A percentile compares a stretch with the other conserved stretches of the same genome.
phyloP scores from a whole-genome alignment of 192 early-diverging fungal species.

The Backusella tarrabulga region DNA sequence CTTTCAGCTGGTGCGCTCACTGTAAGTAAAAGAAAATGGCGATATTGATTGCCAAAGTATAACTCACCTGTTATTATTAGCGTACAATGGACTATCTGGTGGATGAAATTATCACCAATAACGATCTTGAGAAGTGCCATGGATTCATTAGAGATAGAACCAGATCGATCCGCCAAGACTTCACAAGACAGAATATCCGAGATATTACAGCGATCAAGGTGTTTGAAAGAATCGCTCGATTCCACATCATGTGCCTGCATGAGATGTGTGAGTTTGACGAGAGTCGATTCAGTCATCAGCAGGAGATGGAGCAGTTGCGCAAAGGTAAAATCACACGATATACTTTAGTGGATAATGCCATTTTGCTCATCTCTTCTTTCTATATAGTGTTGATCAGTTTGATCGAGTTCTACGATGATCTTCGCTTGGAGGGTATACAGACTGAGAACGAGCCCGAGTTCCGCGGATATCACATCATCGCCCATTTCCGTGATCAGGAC shows the following conservation, averaged over 20 bases:
- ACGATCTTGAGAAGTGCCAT: constrained; percentile 67
- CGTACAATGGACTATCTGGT: constrained; percentile 69
- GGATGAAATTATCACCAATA: constrained; percentile 52
- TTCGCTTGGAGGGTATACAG: constrained; percentile 44
- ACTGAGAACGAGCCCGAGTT: constrained; percentile 89
- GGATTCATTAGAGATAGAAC: constrained; percentile 85
- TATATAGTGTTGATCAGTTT: constrained; percentile 71
- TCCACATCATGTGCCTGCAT: constrained; percentile 80
- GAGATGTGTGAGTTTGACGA: constrained; percentile 64
- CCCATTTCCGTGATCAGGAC: constrained; percentile 72
- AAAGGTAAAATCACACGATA: constrained; percentile 58
- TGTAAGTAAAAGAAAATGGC: constrained; percentile 35
- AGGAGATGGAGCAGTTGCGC: constrained; percentile 86
- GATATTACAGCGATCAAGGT: constrained; percentile 63
- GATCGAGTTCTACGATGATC: constrained; percentile 85
- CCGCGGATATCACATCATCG: constrained; percentile 82
- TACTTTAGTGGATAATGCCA: not conserved
- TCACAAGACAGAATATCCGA: constrained; percentile 82
- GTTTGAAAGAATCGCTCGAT: constrained; percentile 86
- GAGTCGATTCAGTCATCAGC: constrained; percentile 62
- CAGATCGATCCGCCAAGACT: constrained; percentile 83
- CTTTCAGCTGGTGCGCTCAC: constrained; percentile 73
- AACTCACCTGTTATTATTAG: constrained; percentile 1
- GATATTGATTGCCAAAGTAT: not conserved
- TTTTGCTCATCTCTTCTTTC: not conserved